Base-by-base conservation (phyloP, 148 eudicot genomes). In the Diospyros kaki region DNA sequence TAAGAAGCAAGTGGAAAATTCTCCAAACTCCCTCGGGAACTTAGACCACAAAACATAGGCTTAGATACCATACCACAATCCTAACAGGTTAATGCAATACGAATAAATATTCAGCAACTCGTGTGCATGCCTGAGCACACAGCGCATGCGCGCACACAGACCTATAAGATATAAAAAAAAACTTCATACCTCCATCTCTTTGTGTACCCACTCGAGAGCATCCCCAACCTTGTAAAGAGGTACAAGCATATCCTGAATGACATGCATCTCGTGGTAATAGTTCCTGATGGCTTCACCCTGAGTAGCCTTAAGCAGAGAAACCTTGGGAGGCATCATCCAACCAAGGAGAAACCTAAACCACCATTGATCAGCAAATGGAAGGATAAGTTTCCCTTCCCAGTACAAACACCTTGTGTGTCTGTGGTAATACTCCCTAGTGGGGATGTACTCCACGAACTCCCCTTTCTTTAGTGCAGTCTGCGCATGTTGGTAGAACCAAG, bases 251-350 rank as follows among this genome's bases (percentile, higher is more conserved):
- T 93, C 98, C 81, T 93, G 96, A 80, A 90, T 90, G 61, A 93
- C 98, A 73, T 86, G 98, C 88, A 89, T 89, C 75, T 93, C 98
- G 80, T 91, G 98, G 81, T 93, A 93, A 75, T 93, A 93, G 84
- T 93, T 93, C 70, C 98, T 83, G 64, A 91, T 91, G 66, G 96
- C 93, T 76, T 93, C 98, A 68, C 98, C 96, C 78, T 93, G 98
- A 1, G 98, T 93, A 70, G 98, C 98, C 87, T 93, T 93, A 1
- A 93, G 96, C 66, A 93, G 90, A 66, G 98, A 90, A 73, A 93
- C 96, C 83, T 89, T 93, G 6, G 98, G 98, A 1, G 98, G 98
- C 98, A 93, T 93, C 85, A 93, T 13, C 96, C 98, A 93, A 1
- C 98, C 98, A 17, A 93, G 76, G 68, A 88, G 83, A 82, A 81